These are phyloP conservation scores for Colletotrichum kahawae DNA, from an alignment of 2,329 filamentous ascomycete species.

Conservation along the genomic window DNA sequence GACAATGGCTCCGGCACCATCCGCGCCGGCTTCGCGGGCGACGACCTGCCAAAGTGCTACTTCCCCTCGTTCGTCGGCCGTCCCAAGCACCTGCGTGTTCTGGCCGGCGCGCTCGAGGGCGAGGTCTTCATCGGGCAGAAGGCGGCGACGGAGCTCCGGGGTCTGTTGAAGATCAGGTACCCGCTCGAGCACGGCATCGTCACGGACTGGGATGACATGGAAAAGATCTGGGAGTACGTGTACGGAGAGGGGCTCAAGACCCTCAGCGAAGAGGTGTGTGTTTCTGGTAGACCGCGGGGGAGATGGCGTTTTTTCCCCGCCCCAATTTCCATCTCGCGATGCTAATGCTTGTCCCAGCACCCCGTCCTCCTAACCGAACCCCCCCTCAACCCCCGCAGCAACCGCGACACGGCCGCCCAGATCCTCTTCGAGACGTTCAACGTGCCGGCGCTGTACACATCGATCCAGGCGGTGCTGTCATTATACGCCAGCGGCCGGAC, in stretches of 20 bases:
- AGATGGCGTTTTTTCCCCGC: background rate
- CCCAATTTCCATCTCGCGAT: background rate
- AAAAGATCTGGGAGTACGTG: constrained; percentile 98
- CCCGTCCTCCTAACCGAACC: constrained; percentile 96
- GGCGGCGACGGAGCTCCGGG: constrained; percentile 85
- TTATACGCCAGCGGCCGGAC: constrained; percentile 95
- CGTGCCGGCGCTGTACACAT: constrained; percentile 93
- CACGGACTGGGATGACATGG: constrained; percentile 99
- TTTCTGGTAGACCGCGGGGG: background rate
- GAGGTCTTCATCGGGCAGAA: constrained; percentile 96
- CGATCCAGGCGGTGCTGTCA: constrained; percentile 95
- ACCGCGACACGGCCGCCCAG: constrained; percentile 95
- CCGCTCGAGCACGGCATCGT: constrained; percentile 97
- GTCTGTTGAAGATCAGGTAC: constrained; percentile 93
- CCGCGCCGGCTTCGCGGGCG: constrained; percentile 93
- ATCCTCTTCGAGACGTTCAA: constrained; percentile 99
- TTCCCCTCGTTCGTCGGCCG: constrained; percentile 97
- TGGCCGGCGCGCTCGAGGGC: constrained; percentile 95
- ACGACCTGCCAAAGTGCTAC: constrained; percentile 94
- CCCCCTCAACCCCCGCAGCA: constrained; percentile 91
- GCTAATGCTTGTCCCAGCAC: constrained; percentile 60
- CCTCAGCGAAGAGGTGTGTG: constrained; percentile 84
- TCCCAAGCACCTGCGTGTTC: constrained; percentile 91
- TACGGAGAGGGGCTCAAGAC: constrained; percentile 97
- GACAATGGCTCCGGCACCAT: constrained; percentile 99